Percentiles rank a stretch among this genome's conserved stretches.
Conservation (phyloP, 2,329 filamentous ascomycete genomes). For the Rhynchosporium graminicola region DNA sequence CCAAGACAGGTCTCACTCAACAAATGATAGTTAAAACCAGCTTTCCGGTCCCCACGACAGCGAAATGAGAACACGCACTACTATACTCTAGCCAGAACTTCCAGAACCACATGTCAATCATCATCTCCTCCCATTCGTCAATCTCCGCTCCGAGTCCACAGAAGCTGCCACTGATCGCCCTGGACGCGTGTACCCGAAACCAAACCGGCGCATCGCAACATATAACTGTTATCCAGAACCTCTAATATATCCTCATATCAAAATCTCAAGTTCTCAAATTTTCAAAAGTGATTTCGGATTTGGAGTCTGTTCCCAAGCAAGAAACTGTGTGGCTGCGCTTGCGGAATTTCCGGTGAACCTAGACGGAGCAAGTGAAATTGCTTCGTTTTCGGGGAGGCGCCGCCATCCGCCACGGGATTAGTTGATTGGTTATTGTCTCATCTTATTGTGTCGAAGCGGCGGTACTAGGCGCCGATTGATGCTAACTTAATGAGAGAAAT, state of each 20-base stretch:
- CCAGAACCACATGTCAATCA: neutral
- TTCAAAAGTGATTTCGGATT: too few species aligned
- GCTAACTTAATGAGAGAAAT: too few species aligned
- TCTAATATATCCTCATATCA: too few species aligned
- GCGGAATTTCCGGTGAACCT: neutral
- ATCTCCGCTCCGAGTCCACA: neutral
- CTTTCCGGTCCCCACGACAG: neutral
- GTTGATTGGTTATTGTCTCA: neutral
- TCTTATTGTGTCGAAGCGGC: neutral
- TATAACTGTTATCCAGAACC: too few species aligned
- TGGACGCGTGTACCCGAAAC: neutral
- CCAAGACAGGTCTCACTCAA: too few species aligned
- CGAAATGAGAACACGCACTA: neutral
- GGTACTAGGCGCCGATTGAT: too few species aligned
- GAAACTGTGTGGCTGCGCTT: conserved; percentile 1
- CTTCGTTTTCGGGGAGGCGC: conserved; percentile 9
- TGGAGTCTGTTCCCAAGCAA: neutral
- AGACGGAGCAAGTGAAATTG: conserved; percentile 3
- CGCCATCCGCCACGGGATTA: neutral
- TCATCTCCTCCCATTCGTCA: neutral
- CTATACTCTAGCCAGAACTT: too few species aligned
- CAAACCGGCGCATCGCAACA: neutral
- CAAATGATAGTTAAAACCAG: neutral
- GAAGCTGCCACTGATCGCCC: neutral
- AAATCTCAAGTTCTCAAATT: neutral